Conservation (phyloP, 2,329 filamentous ascomycete species). For the Fusarium subglutinans region DNA sequence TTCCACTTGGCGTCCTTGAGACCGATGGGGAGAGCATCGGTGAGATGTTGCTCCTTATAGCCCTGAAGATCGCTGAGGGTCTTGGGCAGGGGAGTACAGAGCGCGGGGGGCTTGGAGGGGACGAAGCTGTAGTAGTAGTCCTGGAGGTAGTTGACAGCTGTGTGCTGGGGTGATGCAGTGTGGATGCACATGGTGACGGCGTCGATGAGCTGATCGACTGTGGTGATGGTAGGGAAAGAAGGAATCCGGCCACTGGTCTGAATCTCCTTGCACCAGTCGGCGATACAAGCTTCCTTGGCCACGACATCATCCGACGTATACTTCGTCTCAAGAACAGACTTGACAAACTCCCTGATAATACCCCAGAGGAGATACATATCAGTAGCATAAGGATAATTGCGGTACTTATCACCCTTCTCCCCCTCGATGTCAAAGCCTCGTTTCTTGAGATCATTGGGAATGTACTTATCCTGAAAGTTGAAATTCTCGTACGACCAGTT, state of each 20-base stretch:
- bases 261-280: conserved; percentile 21
- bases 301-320: background rate
- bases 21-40: conserved; percentile 20
- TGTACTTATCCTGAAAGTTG: conserved; percentile 32
- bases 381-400: conserved; percentile 28
- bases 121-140: conserved; percentile 35
- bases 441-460: conserved; percentile 36
- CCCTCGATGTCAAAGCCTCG: conserved; percentile 21
- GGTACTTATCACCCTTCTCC: conserved; percentile 15
- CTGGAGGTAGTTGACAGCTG: conserved; percentile 29
- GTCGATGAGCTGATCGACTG: conserved; percentile 23
- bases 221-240: conserved; percentile 23
- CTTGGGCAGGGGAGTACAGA: conserved; percentile 7
- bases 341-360: conserved; percentile 18
- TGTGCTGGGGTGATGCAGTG: conserved; percentile 26
- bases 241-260: conserved; percentile 11
- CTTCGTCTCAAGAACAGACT: conserved; percentile 14
- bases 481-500: conserved; percentile 27
- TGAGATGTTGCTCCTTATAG: conserved; percentile 24
- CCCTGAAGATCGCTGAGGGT: background rate
- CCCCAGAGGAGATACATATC: conserved; percentile 13
- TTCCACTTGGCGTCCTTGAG: conserved; percentile 23
- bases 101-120: conserved; percentile 21
- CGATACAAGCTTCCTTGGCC: background rate
- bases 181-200: conserved; percentile 34